Base-by-base conservation (phyloP, 1,284 basidiomycete species). In the Anthracocystis setariae region DNA sequence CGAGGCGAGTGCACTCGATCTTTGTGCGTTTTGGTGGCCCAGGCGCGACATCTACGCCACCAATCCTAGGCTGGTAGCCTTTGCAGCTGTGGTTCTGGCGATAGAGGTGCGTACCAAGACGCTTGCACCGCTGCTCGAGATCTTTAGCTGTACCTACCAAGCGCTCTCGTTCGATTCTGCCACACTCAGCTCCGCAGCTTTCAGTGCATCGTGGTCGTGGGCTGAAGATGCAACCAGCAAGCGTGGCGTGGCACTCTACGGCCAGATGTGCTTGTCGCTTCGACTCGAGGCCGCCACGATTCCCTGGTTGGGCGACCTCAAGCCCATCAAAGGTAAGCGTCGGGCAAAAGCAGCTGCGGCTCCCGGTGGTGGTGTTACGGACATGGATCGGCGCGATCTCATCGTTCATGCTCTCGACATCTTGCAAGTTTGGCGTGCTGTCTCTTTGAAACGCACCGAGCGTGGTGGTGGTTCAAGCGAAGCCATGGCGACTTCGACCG, bases 21-120 rank as follows among this genome's bases (percentile, higher is more conserved):
- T 72, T 15, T 66, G 63, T 46, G 25, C 29, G 10, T 58, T 66
- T 12, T 72, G 63, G 69, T 72, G 69, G 69, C 48, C 55, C 13
- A 27, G 38, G 8, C 55, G 56, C n/a, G 13, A 21, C 8, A n/a
- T 25, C 7, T 29, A 13, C n/a, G 33, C 33, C 2, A 21, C 35
- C 37, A 23, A 24, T 10, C 29, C 54, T 18, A 48, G 48, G 3
- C 48, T 62, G 0, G 62, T 59, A 21, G 69, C 69, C 0, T 72
- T 59, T 27, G 63, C 63, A 2, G 44, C 46, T 12, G 56, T 59
- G 33, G 46, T 67, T n/a, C n/a, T 63, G 17, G 59, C 69, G 7
- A 46, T 72, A 15, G 69, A 72, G 29, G 52, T 63, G 5, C 55
- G 56, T 33, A 20, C 55, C 47, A 67, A 67, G 27, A 10, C 23